Evolutionary conservation across 208 protist genomes (phyloP).

Genomic region (Wallacemonas sp.): DNA sequence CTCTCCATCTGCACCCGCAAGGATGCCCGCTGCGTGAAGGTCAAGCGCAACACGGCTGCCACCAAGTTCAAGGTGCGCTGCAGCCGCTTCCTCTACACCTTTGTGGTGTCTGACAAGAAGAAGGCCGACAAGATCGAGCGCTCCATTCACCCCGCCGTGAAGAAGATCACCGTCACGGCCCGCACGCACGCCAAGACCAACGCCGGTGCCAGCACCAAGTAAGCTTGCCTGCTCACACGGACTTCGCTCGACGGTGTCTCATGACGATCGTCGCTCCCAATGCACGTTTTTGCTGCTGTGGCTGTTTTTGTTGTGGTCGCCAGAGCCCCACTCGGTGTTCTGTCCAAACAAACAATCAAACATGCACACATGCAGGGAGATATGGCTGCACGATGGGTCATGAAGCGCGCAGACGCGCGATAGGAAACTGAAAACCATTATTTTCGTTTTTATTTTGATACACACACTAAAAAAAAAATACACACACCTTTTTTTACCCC

Average conservation of each 20-base stretch:
- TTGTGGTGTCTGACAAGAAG: conserved; percentile 91
- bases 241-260: too few relatives aligned
- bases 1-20: conserved; percentile 92
- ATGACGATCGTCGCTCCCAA: too few relatives aligned
- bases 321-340: too few relatives aligned
- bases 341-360: too few relatives aligned
- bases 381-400: neutral
- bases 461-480: conserved; percentile 2
- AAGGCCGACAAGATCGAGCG: conserved; percentile 92
- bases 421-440: conserved; percentile 8
- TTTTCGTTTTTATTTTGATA: conserved; percentile 13
- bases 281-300: too few relatives aligned
- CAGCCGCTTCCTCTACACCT: conserved; percentile 93
- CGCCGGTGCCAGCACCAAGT: conserved; percentile 74
- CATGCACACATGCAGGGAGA: too few relatives aligned
- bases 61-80: conserved; percentile 96
- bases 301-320: neutral
- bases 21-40: conserved; percentile 92
- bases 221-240: conserved; percentile 13
- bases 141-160: conserved; percentile 89
- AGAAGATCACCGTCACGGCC: conserved; percentile 88
- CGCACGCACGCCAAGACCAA: conserved; percentile 86
- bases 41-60: conserved; percentile 87
- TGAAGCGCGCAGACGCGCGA: neutral
- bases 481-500: neutral